Evolutionary conservation across 208 protist species (phyloP), one percentile per base, ranked within the genome.

Genomic region (Novymonas esmeraldas): DNA sequence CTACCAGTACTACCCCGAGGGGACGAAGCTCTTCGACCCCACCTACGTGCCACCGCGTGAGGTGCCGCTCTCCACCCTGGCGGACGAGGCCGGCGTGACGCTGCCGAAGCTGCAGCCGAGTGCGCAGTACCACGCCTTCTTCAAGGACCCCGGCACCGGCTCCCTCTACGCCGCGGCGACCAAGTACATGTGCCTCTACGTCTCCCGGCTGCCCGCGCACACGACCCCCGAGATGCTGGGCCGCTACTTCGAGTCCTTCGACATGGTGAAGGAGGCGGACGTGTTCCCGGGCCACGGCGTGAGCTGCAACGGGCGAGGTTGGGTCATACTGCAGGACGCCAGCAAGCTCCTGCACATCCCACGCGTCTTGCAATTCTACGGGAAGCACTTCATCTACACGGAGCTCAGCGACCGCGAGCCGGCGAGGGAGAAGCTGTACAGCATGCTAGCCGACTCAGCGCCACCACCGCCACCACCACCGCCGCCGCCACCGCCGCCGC

Each of bases 151-250:
- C 33, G 50, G 29, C 58, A 85, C 64, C 24, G 79, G 78, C 41
- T 56, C 49, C 39, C 78, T 76, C 31, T 79, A 70, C 61, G 69
- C 74, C 13, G 38, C 64, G 2, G 52, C 64, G 14, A 73, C 52
- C 24, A 71, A 78, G 51, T 82, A 74, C 73, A 70, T 78, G 22
- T 94, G 88, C 36, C 62, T 80, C 13, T 95, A 95, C 55, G 85
- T 95, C 26, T 79, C 70, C 16, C 71, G 83, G 63, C 75, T 95
- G 24, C 90, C 90, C 22, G 70, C 68, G 24, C 64, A 82, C 67
- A 87, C 90, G 1, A 93, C 90, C 0, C 76, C 86, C 7, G 77
- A 84, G 64, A 84, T 92, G 81, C 73, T 95, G 33, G 83, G 87
- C 6, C 73, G 76, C 26, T 93, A 79, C 69, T 95, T 93, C 62